Evolutionary conservation across 805 yeast species (phyloP).

Genomic region (Sugiyamaella smithiae): DNA sequence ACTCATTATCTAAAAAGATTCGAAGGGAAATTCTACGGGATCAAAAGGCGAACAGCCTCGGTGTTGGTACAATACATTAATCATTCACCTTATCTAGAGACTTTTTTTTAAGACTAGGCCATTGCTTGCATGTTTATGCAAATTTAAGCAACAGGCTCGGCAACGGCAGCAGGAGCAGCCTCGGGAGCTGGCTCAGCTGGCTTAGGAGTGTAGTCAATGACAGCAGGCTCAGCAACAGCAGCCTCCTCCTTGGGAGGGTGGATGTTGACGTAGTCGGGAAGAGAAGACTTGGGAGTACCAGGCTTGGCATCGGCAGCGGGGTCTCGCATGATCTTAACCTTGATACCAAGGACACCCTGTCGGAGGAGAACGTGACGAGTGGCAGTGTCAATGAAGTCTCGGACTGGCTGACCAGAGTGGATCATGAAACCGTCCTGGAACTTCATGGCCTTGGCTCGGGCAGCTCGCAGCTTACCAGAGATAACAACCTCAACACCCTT

Average conservation of each 20-base stretch:
- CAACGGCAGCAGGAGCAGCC: slow-evolving; percentile 38
- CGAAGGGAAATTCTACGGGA: too few species aligned
- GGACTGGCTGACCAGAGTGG: slow-evolving; percentile 99
- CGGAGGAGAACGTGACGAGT: slow-evolving; percentile 99
- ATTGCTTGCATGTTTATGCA: not conserved
- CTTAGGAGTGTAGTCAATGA: slow-evolving; percentile 63
- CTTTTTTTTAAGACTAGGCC: not conserved
- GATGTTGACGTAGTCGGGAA: slow-evolving; percentile 93
- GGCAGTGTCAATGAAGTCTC: slow-evolving; percentile 97
- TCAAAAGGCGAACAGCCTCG: too few species aligned
- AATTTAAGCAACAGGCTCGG: slow-evolving; percentile 28
- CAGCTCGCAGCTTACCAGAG: slow-evolving; percentile 99
- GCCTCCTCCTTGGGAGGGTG: slow-evolving; percentile 91
- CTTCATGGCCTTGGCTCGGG: slow-evolving; percentile 99
- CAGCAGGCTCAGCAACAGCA: slow-evolving; percentile 60
- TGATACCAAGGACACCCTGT: slow-evolving; percentile 99
- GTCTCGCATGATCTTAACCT: slow-evolving; percentile 99
- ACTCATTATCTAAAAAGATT: too few species aligned
- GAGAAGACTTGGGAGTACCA: slow-evolving; percentile 48
- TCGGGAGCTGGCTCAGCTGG: slow-evolving; percentile 14
- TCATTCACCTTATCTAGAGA: slow-evolving; percentile 5
- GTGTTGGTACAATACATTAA: slow-evolving; percentile 1
- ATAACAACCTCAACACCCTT: slow-evolving; percentile 99
- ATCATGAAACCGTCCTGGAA: slow-evolving; percentile 99
- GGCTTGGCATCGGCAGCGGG: slow-evolving; percentile 53